Base-by-base conservation (phyloP, 163 green algal genomes). In the Scenedesmus sp. region DNA sequence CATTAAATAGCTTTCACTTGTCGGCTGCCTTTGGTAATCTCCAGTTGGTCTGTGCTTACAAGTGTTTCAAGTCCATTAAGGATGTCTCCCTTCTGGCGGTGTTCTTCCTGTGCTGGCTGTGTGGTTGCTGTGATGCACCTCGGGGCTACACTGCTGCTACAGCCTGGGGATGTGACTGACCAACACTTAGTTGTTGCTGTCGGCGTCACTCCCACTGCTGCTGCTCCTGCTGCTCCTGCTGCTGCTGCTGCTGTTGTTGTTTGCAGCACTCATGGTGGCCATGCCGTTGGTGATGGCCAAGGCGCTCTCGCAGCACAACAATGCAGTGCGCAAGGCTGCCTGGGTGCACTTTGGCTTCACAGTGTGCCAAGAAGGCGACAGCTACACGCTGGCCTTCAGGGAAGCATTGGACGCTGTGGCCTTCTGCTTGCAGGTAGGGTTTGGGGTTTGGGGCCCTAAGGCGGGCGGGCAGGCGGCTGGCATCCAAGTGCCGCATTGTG, bases 261-360 rank as follows among this genome's bases (percentile, higher is more conserved):
- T 0, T 79, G 53, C 86, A 91, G 87, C 22, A 12, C 53, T 91
- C 40, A 91, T 91, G 76, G 76, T 86, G 49, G 53, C 76, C 1
- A 91, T 91, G 86, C 86, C 86, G 24, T 37, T 86, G 76, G 86
- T 81, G 76, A 91, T 91, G 86, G 53, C n/a, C 26, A 33, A 33
- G 20, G 94, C 92, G n/a, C 86, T 96, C 59, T 89, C 81, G 22
- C 84, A 93, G 61, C 94, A 96, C 90, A 95, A 95, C 93, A 90
- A 90, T 53, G 85, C 91, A 37, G 86, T 95, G 20, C 86, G 92
- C 56, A 93, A 93, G 73, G 88, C 86, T 15, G 86, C 86, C 46
- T 86, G 76, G 76, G 70, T 51, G 20, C 73, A 91, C 73, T 86
- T 51, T 43, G 86, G 86, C 46, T 86, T 86, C 53, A 46, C 68